Percentiles rank a stretch among this genome's conserved stretches.
These are phyloP conservation scores for Yamadazyma sp. DNA, from an alignment of 805 yeast genomes.

Conservation along the genomic window DNA sequence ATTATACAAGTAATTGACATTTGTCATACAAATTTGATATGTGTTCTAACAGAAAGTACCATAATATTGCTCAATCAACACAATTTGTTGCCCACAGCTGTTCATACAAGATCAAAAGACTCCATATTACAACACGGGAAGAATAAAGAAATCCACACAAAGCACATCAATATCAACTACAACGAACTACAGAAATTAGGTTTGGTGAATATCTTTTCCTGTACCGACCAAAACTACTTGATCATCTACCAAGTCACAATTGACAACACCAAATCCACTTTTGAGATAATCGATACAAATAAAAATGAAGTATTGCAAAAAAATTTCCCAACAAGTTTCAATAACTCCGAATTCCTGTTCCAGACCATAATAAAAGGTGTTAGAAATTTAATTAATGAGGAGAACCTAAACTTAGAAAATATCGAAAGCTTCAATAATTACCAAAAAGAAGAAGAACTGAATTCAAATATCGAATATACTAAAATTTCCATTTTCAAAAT, in stretches of 20 bases:
- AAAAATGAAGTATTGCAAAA: constrained; percentile 23
- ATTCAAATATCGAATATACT: constrained; percentile 24
- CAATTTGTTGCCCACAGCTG: constrained; percentile 42
- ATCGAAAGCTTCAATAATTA: constrained; percentile 31
- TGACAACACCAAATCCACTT: constrained; percentile 26
- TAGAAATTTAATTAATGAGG: constrained; percentile 14
- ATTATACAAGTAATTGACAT: constrained; percentile 21
- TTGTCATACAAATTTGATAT: constrained; percentile 26
- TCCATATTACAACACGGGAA: constrained; percentile 47
- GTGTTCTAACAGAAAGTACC: constrained; percentile 26
- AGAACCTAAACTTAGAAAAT: constrained; percentile 26
- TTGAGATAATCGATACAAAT: constrained; percentile 26
- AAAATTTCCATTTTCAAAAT: constrained; percentile 28
- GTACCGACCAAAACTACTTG: constrained; percentile 37
- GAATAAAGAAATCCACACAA: constrained; percentile 40
- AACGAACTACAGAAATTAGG: constrained; percentile 25
- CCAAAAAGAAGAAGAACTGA: constrained; percentile 25
- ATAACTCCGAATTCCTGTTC: constrained; percentile 25
- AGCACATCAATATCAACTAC: constrained; percentile 34
- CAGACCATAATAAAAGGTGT: constrained; percentile 33
- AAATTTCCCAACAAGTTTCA: constrained; percentile 28
- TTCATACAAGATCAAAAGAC: constrained; percentile 41
- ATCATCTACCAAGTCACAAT: constrained; percentile 39
- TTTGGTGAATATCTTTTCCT: constrained; percentile 32
- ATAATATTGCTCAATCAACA: constrained; percentile 28